A percentile compares a stretch with the other conserved stretches of the same genome.
Evolutionary conservation across 441 rosid species (phyloP).

Genomic region (Gossypium armourianum): DNA sequence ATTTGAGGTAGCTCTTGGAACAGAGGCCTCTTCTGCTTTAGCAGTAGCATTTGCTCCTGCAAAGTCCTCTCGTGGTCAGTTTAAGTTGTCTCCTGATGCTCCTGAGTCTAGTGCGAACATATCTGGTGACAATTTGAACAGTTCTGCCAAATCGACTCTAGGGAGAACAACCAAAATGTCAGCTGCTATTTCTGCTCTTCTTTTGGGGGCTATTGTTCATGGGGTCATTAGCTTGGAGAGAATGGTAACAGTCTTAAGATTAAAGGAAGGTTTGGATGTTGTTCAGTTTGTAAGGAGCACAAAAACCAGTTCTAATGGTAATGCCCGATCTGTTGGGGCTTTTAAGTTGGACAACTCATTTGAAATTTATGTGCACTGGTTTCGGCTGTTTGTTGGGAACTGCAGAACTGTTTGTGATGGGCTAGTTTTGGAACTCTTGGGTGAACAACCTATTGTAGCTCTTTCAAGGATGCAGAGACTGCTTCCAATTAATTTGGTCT

Average conservation of each 20-base stretch:
- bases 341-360: conserved; percentile 53
- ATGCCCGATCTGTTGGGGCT: conserved; percentile 47
- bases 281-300: conserved; percentile 65
- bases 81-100: conserved; percentile 63
- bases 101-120: conserved; percentile 46
- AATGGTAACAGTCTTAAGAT: conserved; percentile 65
- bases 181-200: conserved; percentile 79
- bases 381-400: conserved; percentile 82
- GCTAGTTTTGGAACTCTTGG: conserved; percentile 72
- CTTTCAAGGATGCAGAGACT: conserved; percentile 87
- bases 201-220: conserved; percentile 69
- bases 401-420: conserved; percentile 84
- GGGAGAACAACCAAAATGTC: conserved; percentile 54
- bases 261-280: conserved; percentile 80
- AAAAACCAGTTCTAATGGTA: conserved; percentile 75
- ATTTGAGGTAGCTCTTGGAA: conserved; percentile 91
- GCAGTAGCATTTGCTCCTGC: conserved; percentile 52
- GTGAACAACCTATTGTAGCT: conserved; percentile 74
- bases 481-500: conserved; percentile 76
- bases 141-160: conserved; percentile 27
- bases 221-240: conserved; percentile 95
- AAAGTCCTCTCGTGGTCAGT: conserved; percentile 75
- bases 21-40: conserved; percentile 78
- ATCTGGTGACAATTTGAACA: conserved; percentile 38
- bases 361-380: conserved; percentile 86